Conservation (phyloP, 2,329 filamentous ascomycete genomes). For the Simplicillium sp. region DNA sequence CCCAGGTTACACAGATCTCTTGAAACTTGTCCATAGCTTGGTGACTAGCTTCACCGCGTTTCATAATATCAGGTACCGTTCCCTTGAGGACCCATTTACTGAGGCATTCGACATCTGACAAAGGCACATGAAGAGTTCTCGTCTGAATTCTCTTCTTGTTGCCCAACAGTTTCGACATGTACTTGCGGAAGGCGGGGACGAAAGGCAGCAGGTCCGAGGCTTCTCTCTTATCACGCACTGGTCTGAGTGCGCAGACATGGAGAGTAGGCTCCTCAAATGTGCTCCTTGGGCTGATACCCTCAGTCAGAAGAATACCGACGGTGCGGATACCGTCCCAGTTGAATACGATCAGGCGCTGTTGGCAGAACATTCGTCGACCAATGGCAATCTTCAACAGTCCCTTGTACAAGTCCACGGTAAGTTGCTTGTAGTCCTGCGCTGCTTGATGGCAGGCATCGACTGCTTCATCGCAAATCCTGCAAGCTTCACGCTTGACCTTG, state of each 20-base stretch:
- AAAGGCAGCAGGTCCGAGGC: constrained; percentile 84
- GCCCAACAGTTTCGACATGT: constrained; percentile 59
- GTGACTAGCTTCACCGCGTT: constrained; percentile 35
- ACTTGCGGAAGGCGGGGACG: constrained; percentile 56
- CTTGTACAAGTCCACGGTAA: constrained; percentile 75
- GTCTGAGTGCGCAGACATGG: constrained; percentile 69
- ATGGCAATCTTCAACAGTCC: constrained; percentile 71
- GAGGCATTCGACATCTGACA: constrained; percentile 76
- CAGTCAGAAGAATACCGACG: constrained; percentile 68
- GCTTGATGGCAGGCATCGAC: constrained; percentile 76
- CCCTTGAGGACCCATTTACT: constrained; percentile 57
- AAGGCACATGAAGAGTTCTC: constrained; percentile 58
- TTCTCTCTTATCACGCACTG: constrained; percentile 58
- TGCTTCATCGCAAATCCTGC: constrained; percentile 69
- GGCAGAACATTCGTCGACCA: constrained; percentile 68
- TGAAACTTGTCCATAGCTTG: constrained; percentile 59
- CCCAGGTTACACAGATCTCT: constrained; percentile 66
- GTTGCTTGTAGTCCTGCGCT: constrained; percentile 66
- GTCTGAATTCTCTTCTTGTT: constrained; percentile 57
- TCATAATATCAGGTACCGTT: constrained; percentile 50
- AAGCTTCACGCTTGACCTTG: constrained; percentile 80
- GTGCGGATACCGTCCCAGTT: constrained; percentile 77
- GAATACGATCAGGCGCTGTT: constrained; percentile 73
- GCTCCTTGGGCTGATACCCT: constrained; percentile 58
- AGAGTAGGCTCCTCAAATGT: constrained; percentile 53